Percentiles rank a stretch among this genome's conserved stretches.
These are phyloP conservation scores for Cryptosporidium andersoni DNA, from an alignment of 169 alveolate genomes.

Conservation along the genomic window DNA sequence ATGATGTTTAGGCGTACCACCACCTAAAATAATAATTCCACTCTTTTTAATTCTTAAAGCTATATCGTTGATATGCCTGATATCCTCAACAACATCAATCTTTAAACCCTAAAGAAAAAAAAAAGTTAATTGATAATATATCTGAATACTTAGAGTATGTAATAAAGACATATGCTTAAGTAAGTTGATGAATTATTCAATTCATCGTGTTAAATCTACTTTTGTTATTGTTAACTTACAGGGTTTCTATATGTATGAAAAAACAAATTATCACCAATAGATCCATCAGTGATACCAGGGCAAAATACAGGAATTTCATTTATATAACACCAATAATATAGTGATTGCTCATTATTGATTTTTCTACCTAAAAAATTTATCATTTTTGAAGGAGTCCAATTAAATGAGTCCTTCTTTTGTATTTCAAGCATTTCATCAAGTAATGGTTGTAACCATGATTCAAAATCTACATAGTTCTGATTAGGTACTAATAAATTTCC, in stretches of 20 bases:
- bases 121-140: neutral
- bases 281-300: constrained; percentile 99
- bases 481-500: constrained; percentile 98
- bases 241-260: constrained; percentile 76
- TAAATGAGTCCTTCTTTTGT: constrained; percentile 78
- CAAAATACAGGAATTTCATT: constrained; percentile 98
- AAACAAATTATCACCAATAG: constrained; percentile 95
- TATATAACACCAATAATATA: constrained; percentile 97
- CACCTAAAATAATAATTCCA: constrained; percentile 97
- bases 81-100: constrained; percentile 93
- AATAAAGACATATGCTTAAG: too few species aligned
- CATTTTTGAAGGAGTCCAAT: constrained; percentile 90
- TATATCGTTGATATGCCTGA: constrained; percentile 91
- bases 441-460: constrained; percentile 96
- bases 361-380: constrained; percentile 94
- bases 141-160: neutral
- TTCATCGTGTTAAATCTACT: neutral
- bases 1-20: constrained; percentile 99
- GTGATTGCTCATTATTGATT: constrained; percentile 93
- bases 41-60: constrained; percentile 91
- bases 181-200: constrained; percentile 64
- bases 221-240: constrained; percentile 16
- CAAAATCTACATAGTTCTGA: constrained; percentile 92
- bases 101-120: constrained; percentile 83
- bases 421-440: constrained; percentile 92